phyloP scores from a whole-genome alignment of 2,329 filamentous ascomycete species.

The Paraphaeosphaeria sporulosa region DNA sequence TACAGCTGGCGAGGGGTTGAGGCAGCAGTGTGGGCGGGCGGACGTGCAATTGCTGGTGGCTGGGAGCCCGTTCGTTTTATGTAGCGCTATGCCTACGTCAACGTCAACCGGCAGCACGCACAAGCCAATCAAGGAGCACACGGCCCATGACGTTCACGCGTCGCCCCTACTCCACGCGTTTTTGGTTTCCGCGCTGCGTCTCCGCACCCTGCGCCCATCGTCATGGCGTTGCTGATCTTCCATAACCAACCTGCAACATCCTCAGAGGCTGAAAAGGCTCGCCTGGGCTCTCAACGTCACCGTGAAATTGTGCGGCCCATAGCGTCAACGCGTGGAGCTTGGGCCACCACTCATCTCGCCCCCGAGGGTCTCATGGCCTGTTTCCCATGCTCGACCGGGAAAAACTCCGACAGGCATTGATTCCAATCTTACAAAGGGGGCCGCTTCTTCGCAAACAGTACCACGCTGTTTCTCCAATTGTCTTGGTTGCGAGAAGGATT shows the following conservation, averaged over 20 bases:
- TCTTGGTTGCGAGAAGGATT: background rate
- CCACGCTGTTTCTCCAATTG: background rate
- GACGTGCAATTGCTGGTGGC: conserved; percentile 21
- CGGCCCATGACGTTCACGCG: conserved; percentile 40
- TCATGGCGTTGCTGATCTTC: background rate
- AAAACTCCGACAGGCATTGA: conserved; percentile 1
- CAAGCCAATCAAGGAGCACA: conserved; percentile 2
- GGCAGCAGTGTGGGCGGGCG: conserved; percentile 7
- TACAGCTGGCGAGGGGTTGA: background rate
- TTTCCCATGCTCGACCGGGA: background rate
- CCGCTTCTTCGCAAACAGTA: background rate
- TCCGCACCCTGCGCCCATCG: background rate
- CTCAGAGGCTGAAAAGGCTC: background rate
- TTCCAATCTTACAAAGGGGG: conserved; percentile 9
- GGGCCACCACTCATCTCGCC: conserved; percentile 1
- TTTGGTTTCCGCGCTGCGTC: conserved; percentile 6
- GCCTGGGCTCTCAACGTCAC: conserved; percentile 8
- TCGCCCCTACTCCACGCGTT: conserved; percentile 28
- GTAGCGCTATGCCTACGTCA: conserved; percentile 26
- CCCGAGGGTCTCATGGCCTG: background rate
- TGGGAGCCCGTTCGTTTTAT: conserved; percentile 15
- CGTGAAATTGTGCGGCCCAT: background rate
- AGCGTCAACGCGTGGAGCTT: conserved; percentile 5
- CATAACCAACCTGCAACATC: background rate
- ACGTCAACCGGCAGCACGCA: background rate